Evolutionary conservation across 257 asterid genomes (phyloP).

Genomic region (Fraxinus americana): DNA sequence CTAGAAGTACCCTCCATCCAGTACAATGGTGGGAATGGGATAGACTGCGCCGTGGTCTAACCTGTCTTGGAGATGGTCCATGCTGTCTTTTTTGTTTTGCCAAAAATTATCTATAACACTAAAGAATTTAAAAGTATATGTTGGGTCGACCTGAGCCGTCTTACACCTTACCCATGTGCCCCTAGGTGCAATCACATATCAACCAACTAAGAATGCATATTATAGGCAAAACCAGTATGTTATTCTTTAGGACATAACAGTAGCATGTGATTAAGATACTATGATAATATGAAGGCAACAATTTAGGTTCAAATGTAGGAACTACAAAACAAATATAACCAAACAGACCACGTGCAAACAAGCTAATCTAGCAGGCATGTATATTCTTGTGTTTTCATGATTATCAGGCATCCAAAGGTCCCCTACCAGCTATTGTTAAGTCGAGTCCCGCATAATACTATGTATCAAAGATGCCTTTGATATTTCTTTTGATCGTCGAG

Average conservation of each 20-base stretch:
- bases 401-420: background rate
- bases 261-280: background rate
- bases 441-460: too few species aligned
- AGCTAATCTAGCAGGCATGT: background rate
- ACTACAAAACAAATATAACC: background rate
- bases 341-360: background rate
- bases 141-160: background rate
- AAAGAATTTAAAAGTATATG: too few species aligned
- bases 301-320: background rate
- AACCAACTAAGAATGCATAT: slow-evolving; percentile 21
- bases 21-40: background rate
- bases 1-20: too few species aligned
- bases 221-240: background rate
- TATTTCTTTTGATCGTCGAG: slow-evolving; percentile 14
- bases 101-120: too few species aligned
- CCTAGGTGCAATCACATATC: slow-evolving; percentile 8
- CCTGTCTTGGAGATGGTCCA: background rate
- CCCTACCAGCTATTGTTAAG: background rate
- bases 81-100: background rate
- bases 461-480: background rate
- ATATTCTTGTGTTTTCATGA: background rate
- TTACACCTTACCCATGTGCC: slow-evolving; percentile 18
- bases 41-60: background rate
- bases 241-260: too few species aligned
- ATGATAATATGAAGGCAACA: background rate